Evolutionary conservation across 176 grass and related monocot genomes (phyloP).

Genomic region (Coix lacrymajobi): DNA sequence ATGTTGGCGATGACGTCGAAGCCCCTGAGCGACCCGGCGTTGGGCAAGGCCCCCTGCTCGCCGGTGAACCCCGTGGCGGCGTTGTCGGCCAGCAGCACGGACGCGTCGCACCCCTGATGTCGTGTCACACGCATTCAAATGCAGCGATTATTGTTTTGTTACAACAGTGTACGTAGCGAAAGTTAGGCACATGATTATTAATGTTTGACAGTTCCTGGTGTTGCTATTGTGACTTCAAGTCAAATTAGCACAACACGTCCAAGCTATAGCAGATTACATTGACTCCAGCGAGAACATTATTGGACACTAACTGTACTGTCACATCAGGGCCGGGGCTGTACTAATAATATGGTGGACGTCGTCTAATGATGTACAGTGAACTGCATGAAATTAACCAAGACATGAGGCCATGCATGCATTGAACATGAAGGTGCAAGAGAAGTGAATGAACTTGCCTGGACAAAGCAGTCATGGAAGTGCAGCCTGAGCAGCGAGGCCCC

Average conservation of each 20-base stretch:
- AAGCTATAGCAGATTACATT: not conserved
- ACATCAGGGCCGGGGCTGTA: no score
- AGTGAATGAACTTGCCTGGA: slow-evolving; percentile 41
- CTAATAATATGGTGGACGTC: no score
- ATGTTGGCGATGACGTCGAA: slow-evolving; percentile 56
- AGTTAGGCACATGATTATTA: not conserved
- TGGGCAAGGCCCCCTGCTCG: slow-evolving; percentile 44
- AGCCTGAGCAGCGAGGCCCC: slow-evolving; percentile 73
- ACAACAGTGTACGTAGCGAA: not conserved
- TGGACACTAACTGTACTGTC: not conserved
- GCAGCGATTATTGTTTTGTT: not conserved
- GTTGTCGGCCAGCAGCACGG: slow-evolving; percentile 52
- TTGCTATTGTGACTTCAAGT: not conserved
- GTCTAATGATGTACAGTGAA: no score
- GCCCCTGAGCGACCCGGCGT: slow-evolving; percentile 44
- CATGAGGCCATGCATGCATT: no score
- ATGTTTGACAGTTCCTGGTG: not conserved
- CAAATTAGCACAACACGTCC: not conserved
- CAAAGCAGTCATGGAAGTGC: slow-evolving; percentile 91
- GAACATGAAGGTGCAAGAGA: no score
- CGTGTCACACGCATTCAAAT: not conserved
- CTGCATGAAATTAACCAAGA: no score
- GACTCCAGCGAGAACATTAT: not conserved
- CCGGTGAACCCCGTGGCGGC: slow-evolving; percentile 36
- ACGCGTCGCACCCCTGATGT: slow-evolving; percentile 62